Base-by-base conservation (phyloP, 2,329 filamentous ascomycete genomes). In the Sporothrix pseudoabietina region DNA sequence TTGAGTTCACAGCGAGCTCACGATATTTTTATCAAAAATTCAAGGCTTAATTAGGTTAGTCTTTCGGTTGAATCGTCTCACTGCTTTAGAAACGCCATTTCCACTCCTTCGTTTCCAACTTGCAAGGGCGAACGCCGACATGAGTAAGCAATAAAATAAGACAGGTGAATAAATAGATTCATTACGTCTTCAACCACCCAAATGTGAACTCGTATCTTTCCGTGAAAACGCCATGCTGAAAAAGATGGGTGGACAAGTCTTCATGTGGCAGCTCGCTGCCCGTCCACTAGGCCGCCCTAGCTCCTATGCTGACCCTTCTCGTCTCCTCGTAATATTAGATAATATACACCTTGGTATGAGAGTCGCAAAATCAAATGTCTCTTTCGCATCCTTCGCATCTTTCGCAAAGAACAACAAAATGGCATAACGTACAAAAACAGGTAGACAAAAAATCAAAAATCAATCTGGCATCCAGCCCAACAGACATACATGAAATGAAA, bases 201-300 rank as follows among this genome's bases (percentile, higher is more conserved):
- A 69, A 49, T 52, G 63, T 59, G 52, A 69, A 41, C 54, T 69
- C 32, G 47, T 52, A 47, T 32, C 26, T 47, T 44, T 26, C 66
- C 57, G 14, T 41, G 47, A 19, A 30, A 73, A 75, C 72, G 57
- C 74, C 73, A 47, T 73, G 73, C 71, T 74, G 47, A 55, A 71
- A 30, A 68, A 35, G 41, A 72, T n/a, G 22, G 54, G 65, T 26
- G 26, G 19, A 65, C 26, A 61, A 65, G 44, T 8, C 26, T 7
- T n/a, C 65, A 30, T n/a, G 41, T 55, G 35, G 65, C 68, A 70
- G 68, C 68, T 35, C 14, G n/a, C 52, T 44, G 68, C 39, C 68
- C 12, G 35, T 44, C 49, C 66, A 39, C 68, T n/a, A 52, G 41
- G 44, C 65, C 65, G 65, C 22, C 32, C 49, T 59, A 59, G 61